Evolutionary conservation across 345 rosid genomes (phyloP).

Genomic region (Clarkia xantiana): DNA sequence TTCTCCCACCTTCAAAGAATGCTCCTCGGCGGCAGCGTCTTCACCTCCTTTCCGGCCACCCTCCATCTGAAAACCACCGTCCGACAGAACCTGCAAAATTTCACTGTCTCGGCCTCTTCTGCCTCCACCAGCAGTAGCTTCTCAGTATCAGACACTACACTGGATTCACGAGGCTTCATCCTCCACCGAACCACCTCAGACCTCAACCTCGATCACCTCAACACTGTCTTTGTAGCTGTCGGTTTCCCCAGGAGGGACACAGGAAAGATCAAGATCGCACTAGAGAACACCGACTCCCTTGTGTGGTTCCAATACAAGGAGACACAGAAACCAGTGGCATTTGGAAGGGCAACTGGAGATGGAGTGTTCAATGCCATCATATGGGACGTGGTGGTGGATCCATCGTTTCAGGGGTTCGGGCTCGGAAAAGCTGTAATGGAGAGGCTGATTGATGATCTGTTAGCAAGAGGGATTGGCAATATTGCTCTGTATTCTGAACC

Average conservation of each 20-base stretch:
- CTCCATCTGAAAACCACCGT: constrained; percentile 14
- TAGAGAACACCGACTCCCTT: constrained; percentile 57
- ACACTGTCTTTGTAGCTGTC: constrained; percentile 63
- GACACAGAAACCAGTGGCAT: constrained; percentile 64
- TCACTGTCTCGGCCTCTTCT: constrained; percentile 8
- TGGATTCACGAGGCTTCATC: constrained; percentile 55
- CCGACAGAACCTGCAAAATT: not conserved
- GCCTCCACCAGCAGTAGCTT: constrained; percentile 18
- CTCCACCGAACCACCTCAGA: constrained; percentile 44
- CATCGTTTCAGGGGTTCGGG: constrained; percentile 69
- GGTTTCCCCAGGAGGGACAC: constrained; percentile 89
- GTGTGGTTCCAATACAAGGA: constrained; percentile 54
- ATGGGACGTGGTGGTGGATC: constrained; percentile 97
- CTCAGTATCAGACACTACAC: constrained; percentile 54
- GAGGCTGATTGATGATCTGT: constrained; percentile 47
- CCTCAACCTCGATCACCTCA: constrained; percentile 63
- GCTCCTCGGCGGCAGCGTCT: constrained; percentile 43
- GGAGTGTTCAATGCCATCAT: constrained; percentile 87
- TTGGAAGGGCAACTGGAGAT: constrained; percentile 83
- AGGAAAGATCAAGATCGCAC: constrained; percentile 47
- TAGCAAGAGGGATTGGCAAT: constrained; percentile 46
- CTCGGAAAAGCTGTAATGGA: constrained; percentile 86
- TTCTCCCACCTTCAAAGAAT: constrained; percentile 12
- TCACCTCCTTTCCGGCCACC: constrained; percentile 28
- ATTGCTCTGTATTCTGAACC: constrained; percentile 84